Base-by-base conservation (phyloP, 257 asterid genomes). In the Nicotiana noctiflora region DNA sequence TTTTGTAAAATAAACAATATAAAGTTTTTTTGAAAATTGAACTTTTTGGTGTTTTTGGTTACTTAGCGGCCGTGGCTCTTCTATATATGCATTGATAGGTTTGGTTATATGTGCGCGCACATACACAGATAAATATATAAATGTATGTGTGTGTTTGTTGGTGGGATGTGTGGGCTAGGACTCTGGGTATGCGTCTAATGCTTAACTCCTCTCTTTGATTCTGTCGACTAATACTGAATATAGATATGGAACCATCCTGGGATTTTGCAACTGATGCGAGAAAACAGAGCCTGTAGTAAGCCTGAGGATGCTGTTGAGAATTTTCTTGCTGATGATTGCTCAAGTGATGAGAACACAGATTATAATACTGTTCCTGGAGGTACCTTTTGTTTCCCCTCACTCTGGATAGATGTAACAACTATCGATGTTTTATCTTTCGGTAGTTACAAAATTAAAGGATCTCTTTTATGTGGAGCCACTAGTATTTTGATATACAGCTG, bases 241-340 rank as follows among this genome's bases (percentile, higher is more conserved):
- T 84, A 95, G 99, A 95, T 95, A 86, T 95, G 98, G 98, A 95
- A 95, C 84, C 99, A 95, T 92, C 99, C 99, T 87, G 99, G 99
- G 67, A 90, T 92, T 84, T 85, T 95, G 89, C 97, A 90, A 89
- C 85, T 95, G 80, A 89, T 88, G 93, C 92, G 90, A 84, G 96
- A 94, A 84, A 90, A 87, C 88, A 92, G 86, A 87, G 94, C 89
- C 74, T 81, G 87, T 80, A 87, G 79, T 65, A 91, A 88, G 84
- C 88, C 88, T 81, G 99, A 92, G 87, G 97, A 89, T 81, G 56
- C 80, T 75, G 88, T 86, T 8, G 98, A 95, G 72, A 89, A 87
- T 76, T 78, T 86, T 81, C 89, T 88, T 83, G 97, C 90, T 4
- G 95, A 94, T 79, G 96, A 92, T 82, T 86, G 93, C 92, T 93